Percentiles rank a stretch among this genome's conserved stretches.
These are phyloP conservation scores for Lachancea nothofagi DNA, from an alignment of 805 yeast species.

Conservation along the genomic window DNA sequence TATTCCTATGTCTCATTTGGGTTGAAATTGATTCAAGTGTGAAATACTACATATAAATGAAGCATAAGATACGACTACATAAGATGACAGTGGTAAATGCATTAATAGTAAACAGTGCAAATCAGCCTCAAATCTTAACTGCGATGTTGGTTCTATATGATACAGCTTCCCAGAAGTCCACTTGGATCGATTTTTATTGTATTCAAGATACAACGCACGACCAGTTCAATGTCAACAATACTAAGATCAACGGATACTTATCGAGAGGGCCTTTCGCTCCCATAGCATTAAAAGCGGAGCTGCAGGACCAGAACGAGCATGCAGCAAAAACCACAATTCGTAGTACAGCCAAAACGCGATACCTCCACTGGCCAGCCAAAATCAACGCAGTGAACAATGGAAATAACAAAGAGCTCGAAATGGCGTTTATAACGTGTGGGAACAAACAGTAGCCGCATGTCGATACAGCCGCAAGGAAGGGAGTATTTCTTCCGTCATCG, in stretches of 20 bases:
- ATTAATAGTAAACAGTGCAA: too few species aligned
- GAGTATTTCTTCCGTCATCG: constrained; percentile 15
- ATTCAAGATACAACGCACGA: constrained; percentile 16
- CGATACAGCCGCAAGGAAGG: constrained; percentile 30
- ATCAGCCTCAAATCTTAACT: too few species aligned
- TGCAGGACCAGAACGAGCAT: constrained; percentile 26
- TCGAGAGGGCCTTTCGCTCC: constrained; percentile 21
- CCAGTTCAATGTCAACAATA: constrained; percentile 28
- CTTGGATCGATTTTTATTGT: not conserved
- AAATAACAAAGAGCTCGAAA: constrained; percentile 21
- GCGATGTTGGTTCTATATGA: too few species aligned
- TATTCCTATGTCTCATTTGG: too few species aligned
- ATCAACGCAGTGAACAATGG: constrained; percentile 24
- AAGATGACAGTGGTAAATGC: too few species aligned
- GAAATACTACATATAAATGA: too few species aligned
- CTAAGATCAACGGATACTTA: constrained; percentile 25
- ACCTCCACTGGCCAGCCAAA: constrained; percentile 11
- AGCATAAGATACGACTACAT: too few species aligned
- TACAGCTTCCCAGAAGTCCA: too few species aligned
- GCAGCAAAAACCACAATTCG: constrained; percentile 17
- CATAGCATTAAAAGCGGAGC: constrained; percentile 23
- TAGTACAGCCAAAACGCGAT: constrained; percentile 17
- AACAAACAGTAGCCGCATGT: constrained; percentile 32
- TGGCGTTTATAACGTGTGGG: constrained; percentile 28
- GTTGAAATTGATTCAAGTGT: too few species aligned